Conservation (phyloP, 1,284 basidiomycete species). For the Hymenochaete sp. region DNA sequence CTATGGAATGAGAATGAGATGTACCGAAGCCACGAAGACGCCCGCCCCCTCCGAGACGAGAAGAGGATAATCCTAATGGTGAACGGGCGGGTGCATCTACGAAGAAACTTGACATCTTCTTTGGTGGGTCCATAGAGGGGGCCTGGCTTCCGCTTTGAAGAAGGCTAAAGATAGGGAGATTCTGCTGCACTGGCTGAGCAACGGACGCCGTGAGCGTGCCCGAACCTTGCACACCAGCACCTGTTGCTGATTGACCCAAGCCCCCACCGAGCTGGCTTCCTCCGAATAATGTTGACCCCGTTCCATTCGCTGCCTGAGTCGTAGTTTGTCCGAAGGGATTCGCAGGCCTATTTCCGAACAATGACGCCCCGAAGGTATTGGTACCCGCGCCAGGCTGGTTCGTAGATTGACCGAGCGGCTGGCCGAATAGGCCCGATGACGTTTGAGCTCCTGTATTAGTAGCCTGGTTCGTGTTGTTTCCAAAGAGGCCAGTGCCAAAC, state of each 20-base stretch:
- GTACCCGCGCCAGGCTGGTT: conserved; percentile 27
- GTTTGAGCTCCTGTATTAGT: conserved; percentile 27
- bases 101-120: conserved; percentile 68
- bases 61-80: conserved; percentile 47
- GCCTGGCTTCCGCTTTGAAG: conserved; percentile 61
- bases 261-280: conserved; percentile 27
- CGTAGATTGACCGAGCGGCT: conserved; percentile 30
- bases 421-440: conserved; percentile 34
- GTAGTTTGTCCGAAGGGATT: conserved; percentile 21
- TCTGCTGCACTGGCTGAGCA: conserved; percentile 83
- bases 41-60: conserved; percentile 50
- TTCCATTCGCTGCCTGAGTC: conserved; percentile 23
- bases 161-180: conserved; percentile 68
- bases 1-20: conserved; percentile 25
- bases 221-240: conserved; percentile 31
- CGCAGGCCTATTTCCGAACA: conserved; percentile 21
- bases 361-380: conserved; percentile 21
- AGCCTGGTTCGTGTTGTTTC: conserved; percentile 32
- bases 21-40: conserved; percentile 64
- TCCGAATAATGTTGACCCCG: conserved; percentile 42
- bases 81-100: conserved; percentile 60
- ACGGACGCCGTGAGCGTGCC: conserved; percentile 74
- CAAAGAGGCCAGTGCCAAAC: conserved; percentile 38
- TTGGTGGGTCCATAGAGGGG: conserved; percentile 50
- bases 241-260: conserved; percentile 34